phyloP scores from a whole-genome alignment of 768 basidiomycete genomes.

The Leucogyrophana mollusca region DNA sequence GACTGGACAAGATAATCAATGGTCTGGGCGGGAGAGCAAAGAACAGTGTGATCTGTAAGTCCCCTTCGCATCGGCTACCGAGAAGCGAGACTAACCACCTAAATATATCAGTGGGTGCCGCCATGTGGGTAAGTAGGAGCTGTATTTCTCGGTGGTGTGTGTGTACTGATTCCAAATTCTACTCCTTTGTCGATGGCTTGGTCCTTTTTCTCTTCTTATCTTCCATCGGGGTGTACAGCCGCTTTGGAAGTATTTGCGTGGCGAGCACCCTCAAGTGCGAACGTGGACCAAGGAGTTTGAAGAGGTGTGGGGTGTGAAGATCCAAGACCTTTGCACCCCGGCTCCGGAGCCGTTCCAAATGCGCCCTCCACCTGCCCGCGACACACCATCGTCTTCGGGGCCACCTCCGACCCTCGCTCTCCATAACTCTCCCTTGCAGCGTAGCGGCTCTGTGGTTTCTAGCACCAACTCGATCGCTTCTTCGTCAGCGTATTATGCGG shows the following conservation, averaged over 20 bases:
- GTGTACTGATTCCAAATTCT: conserved; percentile 25
- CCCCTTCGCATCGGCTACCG: background rate
- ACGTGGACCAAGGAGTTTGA: conserved; percentile 64
- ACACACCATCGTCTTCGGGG: conserved; percentile 23
- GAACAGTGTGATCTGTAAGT: conserved; percentile 45
- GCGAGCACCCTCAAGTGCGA: conserved; percentile 54
- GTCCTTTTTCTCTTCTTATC: conserved; percentile 10
- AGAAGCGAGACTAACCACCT: background rate
- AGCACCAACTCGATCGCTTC: conserved; percentile 4
- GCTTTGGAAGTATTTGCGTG: conserved; percentile 61
- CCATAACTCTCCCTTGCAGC: background rate
- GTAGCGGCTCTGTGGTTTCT: background rate
- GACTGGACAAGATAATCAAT: conserved; percentile 37
- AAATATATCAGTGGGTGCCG: background rate
- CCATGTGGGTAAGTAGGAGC: background rate
- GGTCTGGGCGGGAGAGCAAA: conserved; percentile 40
- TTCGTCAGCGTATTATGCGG: conserved; percentile 28
- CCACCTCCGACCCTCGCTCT: background rate
- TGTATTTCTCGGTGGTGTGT: background rate
- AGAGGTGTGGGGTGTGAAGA: conserved; percentile 62
- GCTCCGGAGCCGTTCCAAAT: conserved; percentile 15
- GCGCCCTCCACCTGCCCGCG: conserved; percentile 32
- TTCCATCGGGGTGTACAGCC: conserved; percentile 39
- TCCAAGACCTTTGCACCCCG: conserved; percentile 43
- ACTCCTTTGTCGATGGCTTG: conserved; percentile 42